phyloP scores from a whole-genome alignment of 73 alveolate genomes.

The Blepharisma japonicum region DNA sequence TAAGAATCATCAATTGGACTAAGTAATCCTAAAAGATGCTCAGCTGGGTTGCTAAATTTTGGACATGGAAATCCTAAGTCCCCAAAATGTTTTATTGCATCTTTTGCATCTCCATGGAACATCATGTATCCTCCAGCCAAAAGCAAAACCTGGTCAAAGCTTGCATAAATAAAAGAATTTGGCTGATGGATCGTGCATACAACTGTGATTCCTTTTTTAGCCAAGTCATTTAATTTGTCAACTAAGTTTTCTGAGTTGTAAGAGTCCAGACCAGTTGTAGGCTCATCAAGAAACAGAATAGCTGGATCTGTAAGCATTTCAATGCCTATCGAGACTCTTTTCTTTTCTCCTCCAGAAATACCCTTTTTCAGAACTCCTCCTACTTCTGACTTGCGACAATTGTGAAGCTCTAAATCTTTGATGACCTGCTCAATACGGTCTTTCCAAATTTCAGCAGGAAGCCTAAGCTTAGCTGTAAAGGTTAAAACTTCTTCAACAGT shows the following conservation, averaged over 20 bases:
- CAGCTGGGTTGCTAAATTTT: slow-evolving; percentile 23
- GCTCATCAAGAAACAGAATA: slow-evolving; percentile 56
- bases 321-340: slow-evolving; percentile 13
- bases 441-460: slow-evolving; percentile 50
- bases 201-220: slow-evolving; percentile 26
- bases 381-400: not conserved
- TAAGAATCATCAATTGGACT: not conserved
- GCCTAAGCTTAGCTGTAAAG: slow-evolving; percentile 56
- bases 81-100: not conserved
- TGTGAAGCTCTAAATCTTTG: slow-evolving; percentile 42
- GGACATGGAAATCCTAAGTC: slow-evolving; percentile 10
- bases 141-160: slow-evolving; percentile 16
- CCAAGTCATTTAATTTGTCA: not conserved
- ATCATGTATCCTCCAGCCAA: not conserved
- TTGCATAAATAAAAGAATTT: slow-evolving; percentile 3
- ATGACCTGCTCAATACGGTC: slow-evolving; percentile 60
- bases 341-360: slow-evolving; percentile 20
- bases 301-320: slow-evolving; percentile 1
- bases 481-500: slow-evolving; percentile 59
- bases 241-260: slow-evolving; percentile 1
- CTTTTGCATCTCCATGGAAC: slow-evolving; percentile 18
- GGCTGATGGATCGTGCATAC: slow-evolving; percentile 29
- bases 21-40: not conserved
- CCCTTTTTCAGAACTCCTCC: slow-evolving; percentile 11
- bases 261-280: slow-evolving; percentile 31